Conservation (phyloP, 2,329 filamentous ascomycete genomes). For the Talaromyces sp. region DNA sequence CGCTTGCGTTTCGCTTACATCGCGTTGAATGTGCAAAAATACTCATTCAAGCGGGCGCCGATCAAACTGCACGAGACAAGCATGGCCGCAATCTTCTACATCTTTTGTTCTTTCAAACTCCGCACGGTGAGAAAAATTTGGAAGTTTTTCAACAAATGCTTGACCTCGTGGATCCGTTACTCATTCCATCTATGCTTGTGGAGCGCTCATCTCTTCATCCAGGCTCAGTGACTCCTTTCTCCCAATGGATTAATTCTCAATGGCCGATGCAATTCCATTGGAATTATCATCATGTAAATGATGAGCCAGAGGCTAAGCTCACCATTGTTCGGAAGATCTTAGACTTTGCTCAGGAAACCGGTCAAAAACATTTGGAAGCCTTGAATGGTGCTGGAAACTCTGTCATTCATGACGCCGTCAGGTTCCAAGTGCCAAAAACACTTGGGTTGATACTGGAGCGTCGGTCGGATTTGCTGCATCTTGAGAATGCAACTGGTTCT, state of each 20-base stretch:
- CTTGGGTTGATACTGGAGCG: slow-evolving; percentile 47
- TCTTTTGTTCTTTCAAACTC: slow-evolving; percentile 35
- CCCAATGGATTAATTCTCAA: slow-evolving; percentile 45
- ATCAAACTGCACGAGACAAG: slow-evolving; percentile 59
- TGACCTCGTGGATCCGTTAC: slow-evolving; percentile 53
- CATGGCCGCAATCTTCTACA: slow-evolving; percentile 65
- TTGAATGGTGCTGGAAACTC: slow-evolving; percentile 41
- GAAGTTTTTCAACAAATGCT: slow-evolving; percentile 52
- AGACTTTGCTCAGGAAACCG: slow-evolving; percentile 50
- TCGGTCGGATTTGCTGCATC: slow-evolving; percentile 55
- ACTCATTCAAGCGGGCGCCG: slow-evolving; percentile 62
- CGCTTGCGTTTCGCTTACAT: slow-evolving; percentile 55
- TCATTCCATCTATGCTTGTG: slow-evolving; percentile 24
- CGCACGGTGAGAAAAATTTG: slow-evolving; percentile 25
- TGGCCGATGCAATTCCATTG: background rate
- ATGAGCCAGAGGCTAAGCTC: slow-evolving; percentile 17
- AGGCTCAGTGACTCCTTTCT: slow-evolving; percentile 44
- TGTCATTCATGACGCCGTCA: slow-evolving; percentile 34
- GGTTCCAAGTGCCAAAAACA: slow-evolving; percentile 49
- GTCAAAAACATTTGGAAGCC: slow-evolving; percentile 37
- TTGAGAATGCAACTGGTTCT: slow-evolving; percentile 70
- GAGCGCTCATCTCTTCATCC: slow-evolving; percentile 20
- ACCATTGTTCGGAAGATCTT: slow-evolving; percentile 47
- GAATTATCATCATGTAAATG: background rate
- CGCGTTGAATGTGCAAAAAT: slow-evolving; percentile 40